Base-by-base conservation (phyloP, 345 rosid genomes). In the Eucalyptus fibrosa region DNA sequence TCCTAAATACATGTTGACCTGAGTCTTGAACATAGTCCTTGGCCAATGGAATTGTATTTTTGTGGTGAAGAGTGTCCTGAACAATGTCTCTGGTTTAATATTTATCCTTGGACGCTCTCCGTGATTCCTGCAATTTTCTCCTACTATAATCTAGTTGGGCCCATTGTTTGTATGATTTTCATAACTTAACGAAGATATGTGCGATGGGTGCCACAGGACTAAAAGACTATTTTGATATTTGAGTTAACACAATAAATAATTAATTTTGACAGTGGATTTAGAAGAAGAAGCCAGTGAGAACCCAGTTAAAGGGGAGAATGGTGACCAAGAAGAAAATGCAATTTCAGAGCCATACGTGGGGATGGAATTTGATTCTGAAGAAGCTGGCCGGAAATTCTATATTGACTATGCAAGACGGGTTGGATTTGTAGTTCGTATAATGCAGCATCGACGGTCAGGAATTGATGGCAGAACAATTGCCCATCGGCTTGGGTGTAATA, bases 401-500 rank as follows among this genome's bases (percentile, higher is more conserved):
- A 87, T 87, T 10, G 96, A 94, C 47, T 96, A 96, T 92, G 98
- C 97, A 7, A 94, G 94, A 89, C 90, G 90, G 87, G 62, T 93
- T 59, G 97, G 98, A 88, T 96, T 96, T 90, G 93, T 94, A 19
- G 96, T 96, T 51, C 96, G 96, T 24, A 82, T 96, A 62, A 95
- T 95, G 97, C 98, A 95, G 90, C 95, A 96, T 9, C 97, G 96
- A 23, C 93, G 96, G 56, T 95, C 97, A 18, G 97, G 97, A 88
- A 93, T 94, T 88, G 96, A 96, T 87, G 96, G 96, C 59, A 93
- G 95, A 87, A 96, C 96, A 34, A 96, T 96, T 90, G 96, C 98
- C 86, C 95, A 96, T 85, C 92, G 97, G 87, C 94, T 96, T 62
- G 97, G 97, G 86, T 96, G 98, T 91, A 96, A 96, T 91, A 95